phyloP scores from a whole-genome alignment of 345 rosid species.

The Raphanus sativus region DNA sequence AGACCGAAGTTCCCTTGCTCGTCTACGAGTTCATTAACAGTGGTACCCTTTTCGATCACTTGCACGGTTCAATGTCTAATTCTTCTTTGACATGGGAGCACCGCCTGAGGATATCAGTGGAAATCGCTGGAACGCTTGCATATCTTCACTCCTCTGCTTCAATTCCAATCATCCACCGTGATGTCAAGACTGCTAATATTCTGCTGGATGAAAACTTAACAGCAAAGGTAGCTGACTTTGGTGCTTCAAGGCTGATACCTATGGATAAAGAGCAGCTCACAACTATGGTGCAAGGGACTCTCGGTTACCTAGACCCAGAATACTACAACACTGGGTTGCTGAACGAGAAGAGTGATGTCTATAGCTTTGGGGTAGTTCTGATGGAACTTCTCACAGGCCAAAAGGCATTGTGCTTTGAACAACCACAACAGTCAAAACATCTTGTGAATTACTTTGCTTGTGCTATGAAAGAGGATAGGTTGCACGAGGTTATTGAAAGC shows the following conservation, averaged over 20 bases:
- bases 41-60: slow-evolving; percentile 28
- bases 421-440: background rate
- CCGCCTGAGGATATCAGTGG: slow-evolving; percentile 40
- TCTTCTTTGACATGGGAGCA: slow-evolving; percentile 29
- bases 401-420: slow-evolving; percentile 31
- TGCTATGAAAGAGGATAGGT: no score
- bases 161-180: slow-evolving; percentile 42
- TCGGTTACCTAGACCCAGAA: slow-evolving; percentile 3
- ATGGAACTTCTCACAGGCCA: slow-evolving; percentile 33
- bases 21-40: background rate
- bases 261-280: slow-evolving; percentile 33
- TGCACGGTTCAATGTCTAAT: slow-evolving; percentile 15
- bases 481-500: background rate
- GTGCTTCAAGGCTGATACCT: slow-evolving; percentile 3
- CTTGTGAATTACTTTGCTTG: no score
- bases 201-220: slow-evolving; percentile 37
- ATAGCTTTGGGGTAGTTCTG: slow-evolving; percentile 50
- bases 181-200: slow-evolving; percentile 46
- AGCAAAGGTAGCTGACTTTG: slow-evolving; percentile 1
- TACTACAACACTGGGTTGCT: slow-evolving; percentile 18
- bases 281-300: slow-evolving; percentile 47
- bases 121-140: slow-evolving; percentile 40
- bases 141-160: slow-evolving; percentile 44
- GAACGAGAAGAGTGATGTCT: slow-evolving; percentile 48
- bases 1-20: background rate